These are phyloP conservation scores for Mycosarcoma mackinlayi DNA, from an alignment of 1,284 basidiomycete species.

Conservation along the genomic window DNA sequence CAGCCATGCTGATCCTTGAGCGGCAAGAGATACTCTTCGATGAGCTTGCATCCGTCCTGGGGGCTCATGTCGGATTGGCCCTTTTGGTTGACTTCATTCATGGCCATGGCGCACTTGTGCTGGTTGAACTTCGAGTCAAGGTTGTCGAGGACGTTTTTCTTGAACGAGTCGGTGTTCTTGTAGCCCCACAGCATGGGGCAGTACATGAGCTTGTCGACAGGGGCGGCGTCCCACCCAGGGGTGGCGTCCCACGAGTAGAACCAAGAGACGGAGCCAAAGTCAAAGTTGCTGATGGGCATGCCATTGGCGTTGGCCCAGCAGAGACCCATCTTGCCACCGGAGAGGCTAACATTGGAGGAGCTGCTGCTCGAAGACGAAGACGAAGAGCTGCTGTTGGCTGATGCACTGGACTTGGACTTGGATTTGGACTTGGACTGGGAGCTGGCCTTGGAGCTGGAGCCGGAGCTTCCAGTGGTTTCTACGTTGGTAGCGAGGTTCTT, in stretches of 20 bases:
- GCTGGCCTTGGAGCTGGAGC: slow-evolving; percentile 4
- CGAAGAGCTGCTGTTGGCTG: slow-evolving; percentile 12
- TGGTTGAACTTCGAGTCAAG: slow-evolving; percentile 47
- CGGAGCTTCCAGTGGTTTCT: slow-evolving; percentile 7
- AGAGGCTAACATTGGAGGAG: slow-evolving; percentile 14
- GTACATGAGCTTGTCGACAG: slow-evolving; percentile 55
- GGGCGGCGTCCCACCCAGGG: slow-evolving; percentile 49
- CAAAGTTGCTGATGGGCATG: slow-evolving; percentile 55
- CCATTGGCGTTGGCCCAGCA: slow-evolving; percentile 56
- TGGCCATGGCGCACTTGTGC: slow-evolving; percentile 59
- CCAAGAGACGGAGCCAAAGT: slow-evolving; percentile 52
- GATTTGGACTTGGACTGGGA: slow-evolving; percentile 16
- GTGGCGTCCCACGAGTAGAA: slow-evolving; percentile 57
- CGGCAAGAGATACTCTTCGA: slow-evolving; percentile 54
- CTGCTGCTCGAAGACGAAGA: slow-evolving; percentile 28
- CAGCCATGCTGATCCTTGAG: slow-evolving; percentile 60
- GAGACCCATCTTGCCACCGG: slow-evolving; percentile 55
- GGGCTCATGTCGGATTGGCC: slow-evolving; percentile 58
- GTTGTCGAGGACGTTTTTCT: slow-evolving; percentile 49
- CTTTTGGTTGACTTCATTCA: slow-evolving; percentile 62
- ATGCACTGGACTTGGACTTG: slow-evolving; percentile 6
- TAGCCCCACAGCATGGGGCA: slow-evolving; percentile 65
- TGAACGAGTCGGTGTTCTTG: slow-evolving; percentile 48
- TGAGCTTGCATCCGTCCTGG: slow-evolving; percentile 47
- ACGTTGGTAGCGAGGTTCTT: slow-evolving; percentile 16